These are phyloP conservation scores for Exsudoporus frostii DNA, from an alignment of 768 basidiomycete species.

Conservation along the genomic window DNA sequence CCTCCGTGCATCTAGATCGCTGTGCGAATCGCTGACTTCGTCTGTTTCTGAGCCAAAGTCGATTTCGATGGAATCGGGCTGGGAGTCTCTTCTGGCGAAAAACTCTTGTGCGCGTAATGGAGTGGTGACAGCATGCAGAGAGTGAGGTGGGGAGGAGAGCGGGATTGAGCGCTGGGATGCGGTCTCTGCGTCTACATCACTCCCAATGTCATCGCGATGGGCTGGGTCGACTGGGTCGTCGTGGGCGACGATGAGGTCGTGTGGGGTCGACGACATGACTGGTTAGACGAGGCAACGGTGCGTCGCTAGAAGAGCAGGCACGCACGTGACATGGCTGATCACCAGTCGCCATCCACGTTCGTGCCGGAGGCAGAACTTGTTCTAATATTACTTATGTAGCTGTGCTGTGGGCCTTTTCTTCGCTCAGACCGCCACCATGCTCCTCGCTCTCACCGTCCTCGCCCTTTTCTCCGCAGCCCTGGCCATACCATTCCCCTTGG, in stretches of 20 bases:
- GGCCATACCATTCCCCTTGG: conserved; percentile 14
- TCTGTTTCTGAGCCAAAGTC: conserved; percentile 54
- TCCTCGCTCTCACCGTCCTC: conserved; percentile 7
- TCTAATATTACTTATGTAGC: neutral
- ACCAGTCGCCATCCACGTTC: neutral
- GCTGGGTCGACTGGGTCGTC: conserved; percentile 7
- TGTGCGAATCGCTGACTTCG: conserved; percentile 49
- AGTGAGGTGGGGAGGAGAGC: conserved; percentile 61
- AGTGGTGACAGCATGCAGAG: conserved; percentile 38
- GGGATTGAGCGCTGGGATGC: conserved; percentile 78
- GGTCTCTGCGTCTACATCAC: conserved; percentile 66
- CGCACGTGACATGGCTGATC: conserved; percentile 17
- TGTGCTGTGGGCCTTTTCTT: neutral
- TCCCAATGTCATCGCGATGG: conserved; percentile 33
- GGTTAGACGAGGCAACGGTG: neutral
- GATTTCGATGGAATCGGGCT: conserved; percentile 48
- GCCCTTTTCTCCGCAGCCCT: conserved; percentile 10
- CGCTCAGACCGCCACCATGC: conserved; percentile 9
- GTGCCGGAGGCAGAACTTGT: neutral
- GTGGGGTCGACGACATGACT: conserved; percentile 14
- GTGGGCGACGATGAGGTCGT: conserved; percentile 1
- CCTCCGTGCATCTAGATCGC: conserved; percentile 28
- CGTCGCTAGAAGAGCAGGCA: neutral
- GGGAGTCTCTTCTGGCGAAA: conserved; percentile 42
- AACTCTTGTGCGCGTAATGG: conserved; percentile 25